These are phyloP conservation scores for Ligustrum vulgare DNA, from an alignment of 257 asterid genomes.

Conservation along the genomic window DNA sequence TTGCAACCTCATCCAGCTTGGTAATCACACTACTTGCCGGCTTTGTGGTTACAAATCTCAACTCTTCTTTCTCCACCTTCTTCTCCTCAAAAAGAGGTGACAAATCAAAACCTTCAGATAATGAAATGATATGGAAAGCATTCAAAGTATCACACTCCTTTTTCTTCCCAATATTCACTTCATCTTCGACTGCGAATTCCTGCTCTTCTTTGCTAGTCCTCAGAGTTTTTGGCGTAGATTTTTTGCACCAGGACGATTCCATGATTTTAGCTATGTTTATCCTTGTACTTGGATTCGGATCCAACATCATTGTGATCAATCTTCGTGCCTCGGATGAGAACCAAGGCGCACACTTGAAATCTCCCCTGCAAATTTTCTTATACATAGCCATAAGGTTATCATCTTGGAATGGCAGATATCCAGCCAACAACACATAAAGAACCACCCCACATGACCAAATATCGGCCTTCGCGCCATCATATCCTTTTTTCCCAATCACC, in stretches of 20 bases:
- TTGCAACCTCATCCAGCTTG: slow-evolving; percentile 48
- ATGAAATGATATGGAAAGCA: slow-evolving; percentile 57
- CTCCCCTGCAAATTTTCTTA: slow-evolving; percentile 47
- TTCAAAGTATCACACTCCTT: slow-evolving; percentile 41
- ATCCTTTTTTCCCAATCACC: slow-evolving; percentile 53
- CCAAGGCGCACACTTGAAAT: slow-evolving; percentile 63
- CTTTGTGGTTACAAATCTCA: slow-evolving; percentile 44
- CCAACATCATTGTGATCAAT: slow-evolving; percentile 49
- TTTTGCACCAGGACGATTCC: slow-evolving; percentile 52
- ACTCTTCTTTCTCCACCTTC: slow-evolving; percentile 39
- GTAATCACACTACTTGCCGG: slow-evolving; percentile 51
- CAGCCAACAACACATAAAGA: slow-evolving; percentile 46
- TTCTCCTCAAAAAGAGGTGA: slow-evolving; percentile 54
- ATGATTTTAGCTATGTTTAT: slow-evolving; percentile 41
- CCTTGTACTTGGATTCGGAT: slow-evolving; percentile 50
- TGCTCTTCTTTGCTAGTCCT: slow-evolving; percentile 27
- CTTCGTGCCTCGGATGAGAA: slow-evolving; percentile 49
- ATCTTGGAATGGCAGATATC: slow-evolving; percentile 53
- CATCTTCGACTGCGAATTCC: slow-evolving; percentile 30
- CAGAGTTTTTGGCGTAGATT: slow-evolving; percentile 26
- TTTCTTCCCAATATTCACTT: not conserved
- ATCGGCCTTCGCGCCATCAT: slow-evolving; percentile 58
- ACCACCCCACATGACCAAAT: slow-evolving; percentile 66
- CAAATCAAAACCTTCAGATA: slow-evolving; percentile 54
- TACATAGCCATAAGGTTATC: slow-evolving; percentile 49